Conservation (phyloP, 371 early-diverging fungal genomes). For the Actinomucor elegans region DNA sequence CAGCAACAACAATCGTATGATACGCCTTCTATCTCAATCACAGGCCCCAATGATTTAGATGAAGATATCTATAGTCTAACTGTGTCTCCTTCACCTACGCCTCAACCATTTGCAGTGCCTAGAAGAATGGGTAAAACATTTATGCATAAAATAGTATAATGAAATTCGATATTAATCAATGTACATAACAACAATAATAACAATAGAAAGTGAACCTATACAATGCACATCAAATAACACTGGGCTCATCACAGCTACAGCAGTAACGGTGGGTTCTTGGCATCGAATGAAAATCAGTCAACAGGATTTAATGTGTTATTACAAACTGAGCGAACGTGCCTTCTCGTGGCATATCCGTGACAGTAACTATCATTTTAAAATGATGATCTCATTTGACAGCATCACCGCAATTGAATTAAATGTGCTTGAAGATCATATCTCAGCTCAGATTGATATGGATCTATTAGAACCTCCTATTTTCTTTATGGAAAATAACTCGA, state of each 20-base stretch:
- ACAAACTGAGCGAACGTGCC: slow-evolving; percentile 49
- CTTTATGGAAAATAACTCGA: slow-evolving; percentile 53
- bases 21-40: slow-evolving; percentile 11
- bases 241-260: slow-evolving; percentile 44
- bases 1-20: not conserved
- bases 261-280: slow-evolving; percentile 76
- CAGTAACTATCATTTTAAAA: slow-evolving; percentile 68
- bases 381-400: slow-evolving; percentile 54
- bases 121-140: slow-evolving; percentile 12
- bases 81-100: slow-evolving; percentile 24
- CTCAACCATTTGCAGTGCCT: slow-evolving; percentile 14
- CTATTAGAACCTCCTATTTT: slow-evolving; percentile 62
- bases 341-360: slow-evolving; percentile 76
- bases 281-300: slow-evolving; percentile 66
- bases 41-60: slow-evolving; percentile 13
- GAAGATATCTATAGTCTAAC: slow-evolving; percentile 15
- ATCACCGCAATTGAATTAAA: slow-evolving; percentile 30
- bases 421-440: slow-evolving; percentile 39
- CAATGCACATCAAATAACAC: not conserved
- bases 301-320: slow-evolving; percentile 63
- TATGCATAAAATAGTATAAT: not conserved
- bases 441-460: slow-evolving; percentile 59
- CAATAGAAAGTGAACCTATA: slow-evolving; percentile 21
- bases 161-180: no score
- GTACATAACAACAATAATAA: no score